Evolutionary conservation across 305 asterid species (phyloP).

Genomic region (Ilex paraguariensis): DNA sequence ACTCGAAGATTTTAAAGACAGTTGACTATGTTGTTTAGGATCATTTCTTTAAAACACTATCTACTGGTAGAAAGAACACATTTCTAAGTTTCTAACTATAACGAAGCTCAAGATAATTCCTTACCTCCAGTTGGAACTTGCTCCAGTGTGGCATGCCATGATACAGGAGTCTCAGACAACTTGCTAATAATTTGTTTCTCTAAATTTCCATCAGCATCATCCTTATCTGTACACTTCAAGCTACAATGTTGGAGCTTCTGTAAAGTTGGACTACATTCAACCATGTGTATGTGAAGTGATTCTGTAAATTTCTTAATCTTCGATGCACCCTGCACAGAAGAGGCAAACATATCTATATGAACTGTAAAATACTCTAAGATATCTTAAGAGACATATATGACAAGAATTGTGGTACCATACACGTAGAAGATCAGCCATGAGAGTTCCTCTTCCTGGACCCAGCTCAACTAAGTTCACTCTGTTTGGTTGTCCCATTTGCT

Average conservation of each 20-base stretch:
- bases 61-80: too few relatives aligned
- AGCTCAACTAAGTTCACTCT: slow-evolving; percentile 80
- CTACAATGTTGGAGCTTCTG: slow-evolving; percentile 63
- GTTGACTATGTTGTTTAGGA: background rate
- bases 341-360: background rate
- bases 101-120: slow-evolving; percentile 11
- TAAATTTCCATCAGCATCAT: slow-evolving; percentile 28
- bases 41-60: too few relatives aligned
- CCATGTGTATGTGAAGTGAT: slow-evolving; percentile 70
- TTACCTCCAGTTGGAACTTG: slow-evolving; percentile 88
- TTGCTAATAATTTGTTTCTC: slow-evolving; percentile 40
- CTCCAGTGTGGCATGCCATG: slow-evolving; percentile 82
- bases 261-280: slow-evolving; percentile 84
- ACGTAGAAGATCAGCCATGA: slow-evolving; percentile 83
- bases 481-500: slow-evolving; percentile 86
- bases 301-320: slow-evolving; percentile 69
- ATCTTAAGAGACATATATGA: background rate
- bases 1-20: background rate
- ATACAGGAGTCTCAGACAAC: slow-evolving; percentile 58
- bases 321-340: slow-evolving; percentile 47
- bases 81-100: too few relatives aligned
- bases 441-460: slow-evolving; percentile 97
- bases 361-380: background rate
- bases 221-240: slow-evolving; percentile 52
- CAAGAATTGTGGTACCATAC: slow-evolving; percentile 31